phyloP scores from a whole-genome alignment of 2,329 filamentous ascomycete species.

The Talaromyces verruculosus region DNA sequence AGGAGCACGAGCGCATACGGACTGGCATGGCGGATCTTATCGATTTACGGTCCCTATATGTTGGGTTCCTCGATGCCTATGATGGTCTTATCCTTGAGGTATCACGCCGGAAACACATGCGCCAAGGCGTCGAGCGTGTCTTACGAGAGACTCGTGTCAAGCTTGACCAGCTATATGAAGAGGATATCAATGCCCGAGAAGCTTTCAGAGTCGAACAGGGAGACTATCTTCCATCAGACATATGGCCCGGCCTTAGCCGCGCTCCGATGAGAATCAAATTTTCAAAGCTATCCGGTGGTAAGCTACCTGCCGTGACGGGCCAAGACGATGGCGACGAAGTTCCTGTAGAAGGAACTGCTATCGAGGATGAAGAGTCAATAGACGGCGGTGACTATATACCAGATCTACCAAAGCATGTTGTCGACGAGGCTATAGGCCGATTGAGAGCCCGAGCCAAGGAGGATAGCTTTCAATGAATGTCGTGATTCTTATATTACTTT shows the following conservation, averaged over 20 bases:
- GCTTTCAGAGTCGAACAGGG: slow-evolving; percentile 78
- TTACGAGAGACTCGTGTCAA: slow-evolving; percentile 75
- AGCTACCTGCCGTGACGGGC: slow-evolving; percentile 26
- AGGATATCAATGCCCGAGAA: slow-evolving; percentile 72
- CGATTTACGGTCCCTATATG: slow-evolving; percentile 77
- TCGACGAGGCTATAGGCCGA: slow-evolving; percentile 46
- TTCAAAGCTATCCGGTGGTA: slow-evolving; percentile 37
- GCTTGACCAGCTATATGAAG: slow-evolving; percentile 70
- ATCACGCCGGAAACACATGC: slow-evolving; percentile 68
- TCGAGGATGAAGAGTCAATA: slow-evolving; percentile 20
- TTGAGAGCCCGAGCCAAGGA: slow-evolving; percentile 35
- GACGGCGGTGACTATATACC: slow-evolving; percentile 42
- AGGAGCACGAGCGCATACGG: slow-evolving; percentile 69
- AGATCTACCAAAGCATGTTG: slow-evolving; percentile 41
- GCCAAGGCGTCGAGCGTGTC: slow-evolving; percentile 71
- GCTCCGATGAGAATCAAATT: slow-evolving; percentile 54
- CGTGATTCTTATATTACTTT: background rate
- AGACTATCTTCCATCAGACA: slow-evolving; percentile 80
- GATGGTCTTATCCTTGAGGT: slow-evolving; percentile 81
- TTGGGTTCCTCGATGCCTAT: slow-evolving; percentile 81
- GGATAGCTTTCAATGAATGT: slow-evolving; percentile 21
- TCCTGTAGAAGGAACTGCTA: slow-evolving; percentile 9
- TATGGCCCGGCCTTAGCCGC: slow-evolving; percentile 73
- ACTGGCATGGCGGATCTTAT: slow-evolving; percentile 73
- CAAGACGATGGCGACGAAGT: slow-evolving; percentile 19